These are phyloP conservation scores for Epichloe festucae DNA, from an alignment of 2,329 filamentous ascomycete species.

Conservation along the genomic window DNA sequence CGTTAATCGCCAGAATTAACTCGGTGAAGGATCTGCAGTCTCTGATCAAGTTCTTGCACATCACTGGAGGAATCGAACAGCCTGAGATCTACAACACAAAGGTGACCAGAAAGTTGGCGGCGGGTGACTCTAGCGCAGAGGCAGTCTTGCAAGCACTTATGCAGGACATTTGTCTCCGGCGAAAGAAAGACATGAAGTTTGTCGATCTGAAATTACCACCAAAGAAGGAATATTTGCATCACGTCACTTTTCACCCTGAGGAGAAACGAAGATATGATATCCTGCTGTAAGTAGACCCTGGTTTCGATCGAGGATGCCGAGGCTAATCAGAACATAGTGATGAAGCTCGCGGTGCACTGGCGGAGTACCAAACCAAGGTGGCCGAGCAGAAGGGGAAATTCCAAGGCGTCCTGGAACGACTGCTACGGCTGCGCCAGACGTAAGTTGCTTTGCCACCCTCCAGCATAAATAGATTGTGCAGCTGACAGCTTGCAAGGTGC, in stretches of 20 bases:
- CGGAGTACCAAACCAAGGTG: slow-evolving; percentile 39
- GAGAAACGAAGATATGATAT: slow-evolving; percentile 69
- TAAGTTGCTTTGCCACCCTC: slow-evolving; percentile 14
- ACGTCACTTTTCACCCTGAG: slow-evolving; percentile 57
- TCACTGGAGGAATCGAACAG: slow-evolving; percentile 64
- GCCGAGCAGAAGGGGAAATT: slow-evolving; percentile 43
- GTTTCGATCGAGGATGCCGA: background rate
- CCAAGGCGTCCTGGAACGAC: slow-evolving; percentile 63
- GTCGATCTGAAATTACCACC: slow-evolving; percentile 68
- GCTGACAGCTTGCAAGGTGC: slow-evolving; percentile 34
- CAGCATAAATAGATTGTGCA: background rate
- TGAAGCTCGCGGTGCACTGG: slow-evolving; percentile 62
- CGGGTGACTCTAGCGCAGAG: slow-evolving; percentile 43
- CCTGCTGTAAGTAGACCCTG: slow-evolving; percentile 39
- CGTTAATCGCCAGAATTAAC: slow-evolving; percentile 42
- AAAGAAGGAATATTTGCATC: slow-evolving; percentile 66
- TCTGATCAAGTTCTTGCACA: slow-evolving; percentile 60
- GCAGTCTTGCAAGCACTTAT: slow-evolving; percentile 63
- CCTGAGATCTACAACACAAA: slow-evolving; percentile 57
- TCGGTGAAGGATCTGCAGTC: slow-evolving; percentile 71
- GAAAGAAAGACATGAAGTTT: slow-evolving; percentile 81
- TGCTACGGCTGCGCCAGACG: slow-evolving; percentile 71
- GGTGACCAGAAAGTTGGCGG: slow-evolving; percentile 49
- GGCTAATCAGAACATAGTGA: slow-evolving; percentile 28
- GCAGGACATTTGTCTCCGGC: slow-evolving; percentile 65